These are phyloP conservation scores for Mrakia blollopis DNA, from an alignment of 768 basidiomycete species.

Conservation along the genomic window DNA sequence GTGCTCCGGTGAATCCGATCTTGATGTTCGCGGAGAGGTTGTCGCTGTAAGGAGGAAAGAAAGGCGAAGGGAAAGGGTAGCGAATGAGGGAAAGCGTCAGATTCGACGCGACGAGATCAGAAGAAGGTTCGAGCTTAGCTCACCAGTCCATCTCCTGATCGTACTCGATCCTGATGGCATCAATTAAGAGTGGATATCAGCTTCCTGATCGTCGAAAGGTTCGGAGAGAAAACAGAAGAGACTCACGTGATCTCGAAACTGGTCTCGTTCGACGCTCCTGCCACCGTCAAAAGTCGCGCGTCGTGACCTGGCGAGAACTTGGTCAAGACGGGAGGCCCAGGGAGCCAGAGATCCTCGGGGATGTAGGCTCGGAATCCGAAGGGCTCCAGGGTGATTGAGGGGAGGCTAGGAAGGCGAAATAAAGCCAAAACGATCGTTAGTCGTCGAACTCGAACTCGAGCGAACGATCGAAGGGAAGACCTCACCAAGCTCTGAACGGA, in stretches of 20 bases:
- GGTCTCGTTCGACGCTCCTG: constrained; percentile 54
- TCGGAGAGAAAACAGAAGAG: neutral
- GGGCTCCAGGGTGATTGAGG: neutral
- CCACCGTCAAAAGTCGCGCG: constrained; percentile 54
- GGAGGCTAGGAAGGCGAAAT: neutral
- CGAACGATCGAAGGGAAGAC: too few species aligned
- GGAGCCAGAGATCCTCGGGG: constrained; percentile 58
- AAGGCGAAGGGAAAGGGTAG: neutral
- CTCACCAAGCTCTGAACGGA: constrained; percentile 1
- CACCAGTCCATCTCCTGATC: constrained; percentile 63
- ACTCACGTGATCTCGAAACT: constrained; percentile 54
- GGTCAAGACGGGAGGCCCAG: constrained; percentile 49
- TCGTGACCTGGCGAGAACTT: constrained; percentile 84
- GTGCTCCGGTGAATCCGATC: constrained; percentile 66
- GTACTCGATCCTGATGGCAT: constrained; percentile 57
- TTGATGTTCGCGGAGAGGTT: constrained; percentile 60
- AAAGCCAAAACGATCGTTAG: too few species aligned
- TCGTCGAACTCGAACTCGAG: too few species aligned
- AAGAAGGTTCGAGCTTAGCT: neutral
- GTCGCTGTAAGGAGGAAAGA: constrained; percentile 43
- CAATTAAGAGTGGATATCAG: neutral
- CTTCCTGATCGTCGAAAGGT: too few species aligned
- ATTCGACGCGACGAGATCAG: neutral
- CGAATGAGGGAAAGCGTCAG: too few species aligned
- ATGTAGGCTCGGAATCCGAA: constrained; percentile 76